phyloP scores from a whole-genome alignment of 2,329 filamentous ascomycete species.

The Biscogniauxia marginata region DNA sequence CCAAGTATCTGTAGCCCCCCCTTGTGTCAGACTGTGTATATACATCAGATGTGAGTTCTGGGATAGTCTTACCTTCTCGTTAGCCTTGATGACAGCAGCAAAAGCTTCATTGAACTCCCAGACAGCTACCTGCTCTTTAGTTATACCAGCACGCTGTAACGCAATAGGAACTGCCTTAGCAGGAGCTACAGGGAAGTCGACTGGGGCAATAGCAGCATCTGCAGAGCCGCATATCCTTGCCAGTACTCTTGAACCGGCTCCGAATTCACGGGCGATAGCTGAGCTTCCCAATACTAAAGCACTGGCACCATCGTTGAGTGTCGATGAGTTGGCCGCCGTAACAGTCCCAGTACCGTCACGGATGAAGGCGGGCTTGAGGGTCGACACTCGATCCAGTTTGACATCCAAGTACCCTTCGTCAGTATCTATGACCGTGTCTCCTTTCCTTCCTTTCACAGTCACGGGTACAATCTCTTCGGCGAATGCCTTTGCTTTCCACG shows the following conservation, averaged over 20 bases:
- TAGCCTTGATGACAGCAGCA: constrained; percentile 90
- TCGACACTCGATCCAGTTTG: constrained; percentile 81
- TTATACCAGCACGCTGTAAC: constrained; percentile 83
- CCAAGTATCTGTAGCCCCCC: constrained; percentile 65
- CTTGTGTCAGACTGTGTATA: constrained; percentile 6
- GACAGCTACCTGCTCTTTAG: constrained; percentile 83
- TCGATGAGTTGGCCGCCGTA: constrained; percentile 91
- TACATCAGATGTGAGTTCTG: constrained; percentile 7
- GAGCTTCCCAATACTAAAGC: constrained; percentile 84
- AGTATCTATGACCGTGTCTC: constrained; percentile 72
- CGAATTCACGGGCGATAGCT: constrained; percentile 77
- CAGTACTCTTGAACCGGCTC: constrained; percentile 74
- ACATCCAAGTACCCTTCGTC: constrained; percentile 90
- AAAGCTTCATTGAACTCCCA: constrained; percentile 99
- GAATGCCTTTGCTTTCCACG: constrained; percentile 81
- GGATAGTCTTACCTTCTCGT: constrained; percentile 65
- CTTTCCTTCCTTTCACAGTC: constrained; percentile 80
- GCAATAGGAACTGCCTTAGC: constrained; percentile 90
- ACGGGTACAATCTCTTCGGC: constrained; percentile 88
- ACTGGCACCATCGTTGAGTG: constrained; percentile 90
- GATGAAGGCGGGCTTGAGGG: constrained; percentile 87
- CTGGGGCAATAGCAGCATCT: constrained; percentile 85
- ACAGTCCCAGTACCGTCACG: constrained; percentile 84
- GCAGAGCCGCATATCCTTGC: constrained; percentile 82
- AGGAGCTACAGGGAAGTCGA: constrained; percentile 93